Conservation (phyloP, 23 red algal species). For the Gracilaria gracilis region DNA sequence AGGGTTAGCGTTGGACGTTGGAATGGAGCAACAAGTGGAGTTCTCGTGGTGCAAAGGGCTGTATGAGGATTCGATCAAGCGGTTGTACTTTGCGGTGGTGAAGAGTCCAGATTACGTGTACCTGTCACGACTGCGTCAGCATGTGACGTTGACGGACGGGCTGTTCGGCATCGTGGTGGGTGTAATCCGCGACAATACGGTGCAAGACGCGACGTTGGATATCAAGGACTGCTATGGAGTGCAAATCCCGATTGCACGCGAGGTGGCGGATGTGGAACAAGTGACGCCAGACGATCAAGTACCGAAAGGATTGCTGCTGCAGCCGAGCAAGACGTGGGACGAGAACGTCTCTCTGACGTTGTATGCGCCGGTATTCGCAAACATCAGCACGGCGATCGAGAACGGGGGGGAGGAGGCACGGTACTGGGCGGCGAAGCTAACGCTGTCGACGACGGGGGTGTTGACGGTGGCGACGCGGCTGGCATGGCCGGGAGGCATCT, state of each 20-base stretch:
- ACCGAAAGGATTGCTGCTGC: constrained; percentile 29
- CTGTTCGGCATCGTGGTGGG: constrained; percentile 37
- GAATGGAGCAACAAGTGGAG: neutral
- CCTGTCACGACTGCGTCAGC: constrained; percentile 54
- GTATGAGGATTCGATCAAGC: constrained; percentile 56
- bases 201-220: constrained; percentile 28
- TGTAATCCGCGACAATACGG: constrained; percentile 22
- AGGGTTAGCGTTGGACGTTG: constrained; percentile 19
- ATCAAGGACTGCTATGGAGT: constrained; percentile 56
- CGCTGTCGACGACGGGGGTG: constrained; percentile 40
- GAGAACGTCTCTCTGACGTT: constrained; percentile 21
- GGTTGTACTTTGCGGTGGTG: constrained; percentile 63
- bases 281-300: constrained; percentile 23
- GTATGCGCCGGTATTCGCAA: constrained; percentile 31
- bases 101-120: constrained; percentile 70
- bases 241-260: constrained; percentile 38
- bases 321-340: constrained; percentile 28
- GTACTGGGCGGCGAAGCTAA: constrained; percentile 15
- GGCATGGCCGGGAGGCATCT: constrained; percentile 43
- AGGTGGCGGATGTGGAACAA: constrained; percentile 5
- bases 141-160: constrained; percentile 48
- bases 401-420: neutral
- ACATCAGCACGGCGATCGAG: constrained; percentile 11
- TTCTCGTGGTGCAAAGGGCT: constrained; percentile 76
- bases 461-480: constrained; percentile 52